Percentiles rank a stretch among this genome's conserved stretches.
Evolutionary conservation across 495 filamentous ascomycete species (phyloP).

Genomic region (Xylaria flabelliformis): DNA sequence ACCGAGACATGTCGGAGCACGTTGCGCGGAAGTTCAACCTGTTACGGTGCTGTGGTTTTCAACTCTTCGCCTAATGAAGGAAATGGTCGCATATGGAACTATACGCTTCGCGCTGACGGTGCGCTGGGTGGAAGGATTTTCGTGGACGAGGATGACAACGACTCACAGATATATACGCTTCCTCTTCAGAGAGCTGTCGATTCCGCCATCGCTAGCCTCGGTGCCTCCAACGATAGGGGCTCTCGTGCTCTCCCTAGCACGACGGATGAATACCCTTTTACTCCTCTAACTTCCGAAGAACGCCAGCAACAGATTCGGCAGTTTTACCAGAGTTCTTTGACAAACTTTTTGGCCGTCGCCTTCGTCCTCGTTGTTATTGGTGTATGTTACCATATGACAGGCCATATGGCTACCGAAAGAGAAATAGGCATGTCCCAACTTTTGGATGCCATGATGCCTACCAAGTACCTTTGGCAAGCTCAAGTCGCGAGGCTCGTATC

Average conservation of each 20-base stretch:
- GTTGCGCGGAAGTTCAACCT: conserved; percentile 72
- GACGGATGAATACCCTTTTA: conserved; percentile 74
- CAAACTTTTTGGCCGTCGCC: conserved; percentile 69
- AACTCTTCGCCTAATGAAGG: conserved; percentile 73
- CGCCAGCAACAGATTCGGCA: conserved; percentile 64
- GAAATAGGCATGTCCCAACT: conserved; percentile 81
- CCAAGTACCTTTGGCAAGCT: conserved; percentile 65
- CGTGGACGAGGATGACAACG: conserved; percentile 64
- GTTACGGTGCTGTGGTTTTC: conserved; percentile 80
- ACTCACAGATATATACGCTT: conserved; percentile 73
- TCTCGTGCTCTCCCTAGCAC: conserved; percentile 48
- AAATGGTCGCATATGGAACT: conserved; percentile 74
- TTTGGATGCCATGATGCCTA: conserved; percentile 83
- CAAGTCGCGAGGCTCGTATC: conserved; percentile 71
- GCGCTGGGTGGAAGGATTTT: conserved; percentile 63
- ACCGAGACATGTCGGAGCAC: conserved; percentile 67
- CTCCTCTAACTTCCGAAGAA: conserved; percentile 68
- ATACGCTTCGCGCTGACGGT: conserved; percentile 77
- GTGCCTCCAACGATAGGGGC: conserved; percentile 34
- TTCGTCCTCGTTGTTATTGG: conserved; percentile 74
- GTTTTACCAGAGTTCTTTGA: conserved; percentile 72
- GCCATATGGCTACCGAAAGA: conserved; percentile 76
- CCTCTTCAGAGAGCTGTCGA: conserved; percentile 82
- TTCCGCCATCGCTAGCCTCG: conserved; percentile 64
- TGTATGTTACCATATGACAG: conserved; percentile 76